Evolutionary conservation across 495 filamentous ascomycete genomes (phyloP).

Genomic region (Penicillium alfredii): DNA sequence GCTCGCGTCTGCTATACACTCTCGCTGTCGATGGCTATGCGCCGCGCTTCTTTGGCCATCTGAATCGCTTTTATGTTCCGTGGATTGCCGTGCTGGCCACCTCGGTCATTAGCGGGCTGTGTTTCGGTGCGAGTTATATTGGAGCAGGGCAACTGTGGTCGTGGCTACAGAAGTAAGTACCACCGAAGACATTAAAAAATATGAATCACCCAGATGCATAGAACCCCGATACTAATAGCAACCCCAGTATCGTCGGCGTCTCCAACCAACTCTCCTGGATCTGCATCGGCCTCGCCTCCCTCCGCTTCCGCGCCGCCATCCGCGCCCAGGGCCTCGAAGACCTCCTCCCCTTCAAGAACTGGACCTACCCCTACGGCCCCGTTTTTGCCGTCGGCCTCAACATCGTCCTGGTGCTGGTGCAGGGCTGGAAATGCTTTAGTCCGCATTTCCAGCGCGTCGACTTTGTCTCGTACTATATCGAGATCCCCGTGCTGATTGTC

Average conservation of each 20-base stretch:
- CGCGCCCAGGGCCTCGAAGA: constrained; percentile 49
- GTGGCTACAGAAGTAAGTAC: constrained; percentile 49
- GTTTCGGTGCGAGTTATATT: constrained; percentile 57
- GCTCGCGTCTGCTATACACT: constrained; percentile 46
- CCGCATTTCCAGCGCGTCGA: constrained; percentile 44
- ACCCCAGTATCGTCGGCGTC: constrained; percentile 49
- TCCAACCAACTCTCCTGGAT: constrained; percentile 60
- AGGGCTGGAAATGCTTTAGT: constrained; percentile 55
- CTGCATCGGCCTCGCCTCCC: constrained; percentile 51
- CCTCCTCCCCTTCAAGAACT: constrained; percentile 56
- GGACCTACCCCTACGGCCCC: constrained; percentile 54
- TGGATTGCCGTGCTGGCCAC: constrained; percentile 55
- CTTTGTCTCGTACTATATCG: constrained; percentile 49
- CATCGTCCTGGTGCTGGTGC: constrained; percentile 50
- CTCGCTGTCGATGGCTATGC: constrained; percentile 44
- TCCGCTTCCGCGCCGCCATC: constrained; percentile 53
- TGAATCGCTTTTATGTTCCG: constrained; percentile 53
- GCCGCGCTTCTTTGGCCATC: constrained; percentile 39
- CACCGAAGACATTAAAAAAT: too few species aligned
- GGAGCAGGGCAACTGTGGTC: constrained; percentile 53
- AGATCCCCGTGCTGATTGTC: constrained; percentile 45
- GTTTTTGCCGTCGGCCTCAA: constrained; percentile 48
- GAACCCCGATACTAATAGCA: constrained; percentile 7
- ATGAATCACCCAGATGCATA: too few species aligned
- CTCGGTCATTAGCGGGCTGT: constrained; percentile 48